Conservation (phyloP, 345 rosid genomes). For the Gossypium thurberi region DNA sequence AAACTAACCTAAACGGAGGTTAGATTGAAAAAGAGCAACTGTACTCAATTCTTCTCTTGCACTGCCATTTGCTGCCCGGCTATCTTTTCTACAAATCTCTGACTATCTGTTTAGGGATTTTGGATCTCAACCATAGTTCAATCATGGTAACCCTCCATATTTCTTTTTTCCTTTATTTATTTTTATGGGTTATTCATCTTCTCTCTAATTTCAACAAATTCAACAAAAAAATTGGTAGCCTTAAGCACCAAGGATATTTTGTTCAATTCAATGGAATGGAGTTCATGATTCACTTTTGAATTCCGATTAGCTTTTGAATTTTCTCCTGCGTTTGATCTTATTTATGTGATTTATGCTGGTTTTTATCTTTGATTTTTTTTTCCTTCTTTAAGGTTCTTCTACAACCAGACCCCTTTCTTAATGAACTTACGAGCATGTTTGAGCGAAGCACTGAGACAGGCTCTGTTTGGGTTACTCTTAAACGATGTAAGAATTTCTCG, state of each 20-base stretch:
- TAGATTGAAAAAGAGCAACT: neutral
- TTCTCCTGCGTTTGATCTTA: neutral
- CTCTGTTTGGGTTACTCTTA: conserved; percentile 90
- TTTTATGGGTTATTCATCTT: neutral
- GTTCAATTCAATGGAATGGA: neutral
- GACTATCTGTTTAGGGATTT: neutral
- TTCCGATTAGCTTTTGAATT: neutral
- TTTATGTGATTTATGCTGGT: neutral
- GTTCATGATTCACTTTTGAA: neutral
- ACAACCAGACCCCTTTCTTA: conserved; percentile 84
- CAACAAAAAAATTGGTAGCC: neutral
- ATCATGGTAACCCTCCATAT: neutral
- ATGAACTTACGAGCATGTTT: conserved; percentile 84
- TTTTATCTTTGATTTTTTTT: neutral
- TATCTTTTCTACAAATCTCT: neutral
- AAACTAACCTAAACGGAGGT: too few relatives aligned
- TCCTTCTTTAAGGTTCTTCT: conserved; percentile 43
- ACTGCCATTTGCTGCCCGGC: neutral
- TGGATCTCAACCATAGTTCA: neutral
- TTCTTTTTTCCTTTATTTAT: neutral
- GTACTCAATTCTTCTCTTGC: neutral
- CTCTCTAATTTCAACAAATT: neutral
- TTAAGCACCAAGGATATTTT: neutral
- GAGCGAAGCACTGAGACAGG: conserved; percentile 75
- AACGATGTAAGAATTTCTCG: conserved; percentile 53